Percentiles rank a stretch among this genome's conserved stretches.
phyloP scores from a whole-genome alignment of 2,329 filamentous ascomycete genomes.

The Fusarium pseudoanthophilum region DNA sequence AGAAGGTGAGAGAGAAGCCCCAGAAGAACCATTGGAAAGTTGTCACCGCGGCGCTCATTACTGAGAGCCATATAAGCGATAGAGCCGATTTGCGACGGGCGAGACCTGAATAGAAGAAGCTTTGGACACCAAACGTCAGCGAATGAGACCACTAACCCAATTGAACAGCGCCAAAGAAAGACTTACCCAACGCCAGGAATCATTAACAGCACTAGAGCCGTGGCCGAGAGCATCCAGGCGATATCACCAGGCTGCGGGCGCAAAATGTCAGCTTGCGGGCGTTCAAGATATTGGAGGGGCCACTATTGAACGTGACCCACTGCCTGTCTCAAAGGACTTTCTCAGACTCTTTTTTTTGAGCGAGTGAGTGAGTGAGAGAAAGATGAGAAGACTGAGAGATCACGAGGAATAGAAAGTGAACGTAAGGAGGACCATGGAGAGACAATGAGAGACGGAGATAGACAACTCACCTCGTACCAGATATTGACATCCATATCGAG shows the following conservation, averaged over 20 bases:
- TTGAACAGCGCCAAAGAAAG: not conserved
- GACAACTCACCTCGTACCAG: slow-evolving; percentile 73
- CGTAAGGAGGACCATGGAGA: not conserved
- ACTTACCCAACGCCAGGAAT: slow-evolving; percentile 84
- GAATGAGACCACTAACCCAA: not conserved
- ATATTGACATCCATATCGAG: slow-evolving; percentile 77
- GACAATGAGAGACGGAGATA: slow-evolving; percentile 4
- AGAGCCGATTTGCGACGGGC: slow-evolving; percentile 89
- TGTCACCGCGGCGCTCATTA: slow-evolving; percentile 86
- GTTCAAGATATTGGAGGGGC: slow-evolving; percentile 23
- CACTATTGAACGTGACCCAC: slow-evolving; percentile 28
- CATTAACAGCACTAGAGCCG: slow-evolving; percentile 89
- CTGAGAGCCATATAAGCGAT: slow-evolving; percentile 88
- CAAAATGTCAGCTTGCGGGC: slow-evolving; percentile 46
- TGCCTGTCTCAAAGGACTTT: slow-evolving; percentile 6
- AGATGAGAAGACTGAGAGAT: slow-evolving; percentile 5
- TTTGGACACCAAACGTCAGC: slow-evolving; percentile 38
- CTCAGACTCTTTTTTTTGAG: not conserved
- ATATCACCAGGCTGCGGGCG: slow-evolving; percentile 75
- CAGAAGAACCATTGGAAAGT: slow-evolving; percentile 97
- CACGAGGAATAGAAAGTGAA: not conserved
- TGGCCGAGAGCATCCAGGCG: slow-evolving; percentile 83
- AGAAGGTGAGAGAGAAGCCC: slow-evolving; percentile 87
- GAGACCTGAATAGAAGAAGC: slow-evolving; percentile 92
- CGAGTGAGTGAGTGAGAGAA: not conserved